A percentile compares a stretch with the other conserved stretches of the same genome.
These are phyloP conservation scores for Pseudogymnoascus sp. DNA, from an alignment of 2,329 filamentous ascomycete species.

Conservation along the genomic window DNA sequence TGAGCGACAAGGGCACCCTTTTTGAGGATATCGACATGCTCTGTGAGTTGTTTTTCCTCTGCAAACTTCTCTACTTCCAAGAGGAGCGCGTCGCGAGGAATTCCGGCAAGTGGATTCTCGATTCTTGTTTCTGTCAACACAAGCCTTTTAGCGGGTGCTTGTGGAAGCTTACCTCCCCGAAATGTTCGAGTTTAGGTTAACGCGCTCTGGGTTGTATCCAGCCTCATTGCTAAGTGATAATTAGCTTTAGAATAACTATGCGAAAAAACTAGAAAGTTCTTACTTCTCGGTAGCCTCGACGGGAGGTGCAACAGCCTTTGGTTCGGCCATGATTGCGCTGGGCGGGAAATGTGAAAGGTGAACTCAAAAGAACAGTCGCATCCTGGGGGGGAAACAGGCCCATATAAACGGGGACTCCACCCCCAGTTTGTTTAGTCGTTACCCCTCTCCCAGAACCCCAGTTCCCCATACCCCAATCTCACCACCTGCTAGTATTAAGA, in stretches of 20 bases:
- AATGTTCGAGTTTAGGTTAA: background rate
- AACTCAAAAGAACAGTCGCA: background rate
- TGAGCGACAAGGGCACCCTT: slow-evolving; percentile 70
- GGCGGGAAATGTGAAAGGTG: background rate
- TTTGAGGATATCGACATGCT: slow-evolving; percentile 51
- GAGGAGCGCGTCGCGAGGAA: slow-evolving; percentile 44
- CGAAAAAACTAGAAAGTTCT: background rate
- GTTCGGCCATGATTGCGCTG: background rate
- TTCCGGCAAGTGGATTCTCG: slow-evolving; percentile 49
- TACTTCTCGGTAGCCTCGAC: background rate
- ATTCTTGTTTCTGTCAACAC: slow-evolving; percentile 33
- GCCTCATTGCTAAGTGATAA: background rate
- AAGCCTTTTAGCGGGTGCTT: slow-evolving; percentile 1
- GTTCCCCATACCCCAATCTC: background rate
- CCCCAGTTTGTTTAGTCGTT: background rate
- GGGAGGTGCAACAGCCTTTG: background rate
- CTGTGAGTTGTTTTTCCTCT: slow-evolving; percentile 47
- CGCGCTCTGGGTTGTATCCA: background rate
- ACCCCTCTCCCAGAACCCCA: background rate
- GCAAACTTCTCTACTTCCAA: slow-evolving; percentile 56
- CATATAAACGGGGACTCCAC: background rate
- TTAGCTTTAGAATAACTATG: background rate
- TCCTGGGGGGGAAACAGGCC: background rate
- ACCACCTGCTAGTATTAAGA: background rate
- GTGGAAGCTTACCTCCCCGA: background rate